Conservation (phyloP, 2,329 filamentous ascomycete species). For the Aspergillus ibericus region DNA sequence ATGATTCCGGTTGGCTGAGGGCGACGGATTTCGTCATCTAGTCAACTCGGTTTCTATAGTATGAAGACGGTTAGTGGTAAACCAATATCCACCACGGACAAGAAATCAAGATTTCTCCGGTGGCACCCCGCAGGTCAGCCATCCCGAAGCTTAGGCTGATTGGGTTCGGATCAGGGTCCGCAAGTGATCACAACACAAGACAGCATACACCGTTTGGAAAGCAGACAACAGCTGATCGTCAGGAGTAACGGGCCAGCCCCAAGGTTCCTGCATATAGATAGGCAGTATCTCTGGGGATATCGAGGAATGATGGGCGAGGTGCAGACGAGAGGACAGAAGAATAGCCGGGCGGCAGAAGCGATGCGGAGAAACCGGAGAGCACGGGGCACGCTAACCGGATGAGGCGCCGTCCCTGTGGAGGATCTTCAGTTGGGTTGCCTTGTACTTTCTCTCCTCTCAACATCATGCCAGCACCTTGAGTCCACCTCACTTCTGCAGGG, state of each 20-base stretch:
- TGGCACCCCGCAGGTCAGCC: constrained; percentile 6
- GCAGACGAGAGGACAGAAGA: neutral
- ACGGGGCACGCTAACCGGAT: neutral
- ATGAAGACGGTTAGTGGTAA: neutral
- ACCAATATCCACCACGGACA: neutral
- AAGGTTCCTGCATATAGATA: constrained; percentile 1
- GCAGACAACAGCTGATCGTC: neutral
- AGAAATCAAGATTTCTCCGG: constrained; percentile 3
- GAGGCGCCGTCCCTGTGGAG: constrained; percentile 7
- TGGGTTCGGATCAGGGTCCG: constrained; percentile 4
- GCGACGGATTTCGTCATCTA: neutral
- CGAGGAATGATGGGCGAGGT: neutral
- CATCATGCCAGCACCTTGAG: neutral
- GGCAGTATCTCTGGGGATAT: neutral
- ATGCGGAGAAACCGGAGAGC: constrained; percentile 7
- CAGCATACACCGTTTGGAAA: neutral
- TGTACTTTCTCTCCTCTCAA: neutral
- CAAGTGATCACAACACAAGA: neutral
- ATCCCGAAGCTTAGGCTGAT: constrained; percentile 6
- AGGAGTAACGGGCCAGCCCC: neutral
- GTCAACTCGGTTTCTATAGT: neutral
- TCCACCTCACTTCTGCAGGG: neutral
- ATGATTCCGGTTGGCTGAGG: neutral
- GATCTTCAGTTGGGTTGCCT: constrained; percentile 1
- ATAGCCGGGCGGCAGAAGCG: neutral